Conservation (phyloP, 805 yeast genomes). For the Cyberlindnera mississippiensis region DNA sequence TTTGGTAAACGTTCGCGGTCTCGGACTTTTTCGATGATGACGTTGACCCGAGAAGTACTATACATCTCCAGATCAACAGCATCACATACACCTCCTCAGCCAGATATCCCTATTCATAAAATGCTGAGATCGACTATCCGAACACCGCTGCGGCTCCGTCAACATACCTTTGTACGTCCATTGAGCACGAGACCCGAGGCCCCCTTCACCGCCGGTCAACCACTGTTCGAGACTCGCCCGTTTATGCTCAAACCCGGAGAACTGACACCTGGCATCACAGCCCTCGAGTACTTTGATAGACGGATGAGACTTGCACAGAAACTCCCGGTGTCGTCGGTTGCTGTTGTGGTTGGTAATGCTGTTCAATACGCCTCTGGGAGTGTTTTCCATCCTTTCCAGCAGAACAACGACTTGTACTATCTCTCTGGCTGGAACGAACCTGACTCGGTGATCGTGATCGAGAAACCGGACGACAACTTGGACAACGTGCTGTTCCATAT, state of each 20-base stretch:
- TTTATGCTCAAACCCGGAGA: conserved; percentile 69
- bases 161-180: background rate
- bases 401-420: conserved; percentile 82
- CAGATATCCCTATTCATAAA: too few species aligned
- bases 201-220: conserved; percentile 68
- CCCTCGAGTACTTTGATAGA: conserved; percentile 75
- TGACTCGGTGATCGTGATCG: conserved; percentile 64
- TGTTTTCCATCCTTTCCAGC: conserved; percentile 90
- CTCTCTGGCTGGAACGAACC: conserved; percentile 94
- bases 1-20: background rate
- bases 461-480: conserved; percentile 50
- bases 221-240: conserved; percentile 82
- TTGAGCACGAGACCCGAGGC: conserved; percentile 18
- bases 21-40: background rate
- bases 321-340: conserved; percentile 61
- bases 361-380: conserved; percentile 83
- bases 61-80: background rate
- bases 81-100: too few species aligned
- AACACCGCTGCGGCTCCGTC: background rate
- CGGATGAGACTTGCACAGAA: conserved; percentile 53
- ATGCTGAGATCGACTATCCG: conserved; percentile 1
- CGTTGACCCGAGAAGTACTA: background rate
- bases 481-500: conserved; percentile 62
- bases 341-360: conserved; percentile 68
- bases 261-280: conserved; percentile 83